Base-by-base conservation (phyloP, 768 basidiomycete species). In the Scleroderma bovista region DNA sequence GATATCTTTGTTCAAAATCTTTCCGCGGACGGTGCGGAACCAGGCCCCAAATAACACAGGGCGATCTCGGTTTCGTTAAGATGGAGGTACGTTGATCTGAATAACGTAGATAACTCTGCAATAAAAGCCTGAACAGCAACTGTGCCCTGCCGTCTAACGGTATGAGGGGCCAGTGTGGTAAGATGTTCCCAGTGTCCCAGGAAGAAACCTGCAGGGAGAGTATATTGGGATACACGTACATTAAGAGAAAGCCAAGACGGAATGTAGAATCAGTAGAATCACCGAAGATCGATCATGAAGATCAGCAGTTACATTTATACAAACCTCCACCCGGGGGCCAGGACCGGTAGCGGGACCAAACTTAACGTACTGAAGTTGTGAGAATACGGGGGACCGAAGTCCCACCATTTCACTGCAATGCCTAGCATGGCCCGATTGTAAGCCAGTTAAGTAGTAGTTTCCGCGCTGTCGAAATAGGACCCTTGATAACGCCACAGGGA, bases 31-130 rank as follows among this genome's bases (percentile, higher is more conserved):
- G 9, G 80, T 65, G 91, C 93, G 15, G 79, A 76, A 2, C 89
- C 92, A 45, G 85, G 76, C 1, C 82, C 79, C 47, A 93, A 68
- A 69, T 84, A 93, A 63, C 86, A 91, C 5, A 93, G 66, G 2
- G 91, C 91, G 29, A 88, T 70, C 23, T 78, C 69, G 9, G 74
- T 67, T 57, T 74, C 73, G 52, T 59, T 68, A 43, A 79, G 67
- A 52, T 57, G 74, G 8, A 73, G 76, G 69, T 77, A 93, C 26
- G 60, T 64, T 8, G 62, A 48, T 52, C 71, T 66, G 75, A 76
- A 69, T 58, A 85, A 58, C 57, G 80, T 72, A 60, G 84, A 67
- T 70, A 70, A 60, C 19, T 72, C 73, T 48, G 71, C 58, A 48
- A 67, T 62, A 66, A 79, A 58, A 11, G 56, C 47, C 32, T 32